These are phyloP conservation scores for Dendrobium officinale DNA, from an alignment of 106 monocot genomes.

Conservation along the genomic window DNA sequence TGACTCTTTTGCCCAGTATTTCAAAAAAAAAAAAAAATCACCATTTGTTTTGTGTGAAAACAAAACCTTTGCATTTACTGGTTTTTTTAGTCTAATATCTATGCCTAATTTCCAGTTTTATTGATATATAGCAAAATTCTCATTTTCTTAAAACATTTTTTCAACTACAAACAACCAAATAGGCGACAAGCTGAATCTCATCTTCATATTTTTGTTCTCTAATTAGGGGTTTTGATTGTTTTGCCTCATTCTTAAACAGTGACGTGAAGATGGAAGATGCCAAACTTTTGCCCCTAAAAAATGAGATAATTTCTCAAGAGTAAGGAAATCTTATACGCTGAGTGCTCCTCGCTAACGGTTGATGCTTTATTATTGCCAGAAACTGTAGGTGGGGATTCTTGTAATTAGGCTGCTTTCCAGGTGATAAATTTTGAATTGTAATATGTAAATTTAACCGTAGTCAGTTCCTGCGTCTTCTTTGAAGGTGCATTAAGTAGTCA, in stretches of 20 bases:
- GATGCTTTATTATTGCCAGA: not conserved
- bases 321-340: not conserved
- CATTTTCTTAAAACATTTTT: no score
- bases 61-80: not conserved
- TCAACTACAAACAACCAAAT: no score
- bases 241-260: slow-evolving; percentile 26
- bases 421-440: not conserved
- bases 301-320: slow-evolving; percentile 37
- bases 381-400: not conserved
- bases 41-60: not conserved
- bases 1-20: no score
- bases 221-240: not conserved
- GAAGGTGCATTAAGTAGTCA: not conserved
- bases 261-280: slow-evolving; percentile 70
- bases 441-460: not conserved
- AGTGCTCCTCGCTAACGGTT: not conserved
- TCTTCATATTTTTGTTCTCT: no score
- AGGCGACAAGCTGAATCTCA: no score
- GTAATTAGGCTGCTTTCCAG: not conserved
- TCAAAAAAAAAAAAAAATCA: no score
- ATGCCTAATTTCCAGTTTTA: not conserved
- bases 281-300: slow-evolving; percentile 43
- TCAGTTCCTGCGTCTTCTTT: no score
- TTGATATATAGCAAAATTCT: not conserved
- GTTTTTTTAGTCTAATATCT: not conserved